phyloP scores from a whole-genome alignment of 768 basidiomycete genomes.

The Kwoniella bestiolae region DNA sequence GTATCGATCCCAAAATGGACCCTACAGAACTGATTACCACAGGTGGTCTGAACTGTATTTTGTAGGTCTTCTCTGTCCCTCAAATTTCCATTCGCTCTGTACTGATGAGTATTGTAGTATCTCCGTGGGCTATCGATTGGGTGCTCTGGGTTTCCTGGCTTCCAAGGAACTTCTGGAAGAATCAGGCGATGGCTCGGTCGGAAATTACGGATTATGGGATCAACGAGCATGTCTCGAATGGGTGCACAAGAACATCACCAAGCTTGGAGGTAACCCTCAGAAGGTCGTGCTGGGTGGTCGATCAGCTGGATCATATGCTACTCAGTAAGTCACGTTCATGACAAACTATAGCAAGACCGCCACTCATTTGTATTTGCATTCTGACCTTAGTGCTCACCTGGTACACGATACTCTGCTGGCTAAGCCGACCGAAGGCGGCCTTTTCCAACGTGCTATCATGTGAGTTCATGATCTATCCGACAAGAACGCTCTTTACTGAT shows the following conservation, averaged over 20 bases:
- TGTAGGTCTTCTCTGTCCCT: conserved; percentile 13
- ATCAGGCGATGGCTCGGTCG: conserved; percentile 24
- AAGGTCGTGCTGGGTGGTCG: conserved; percentile 23
- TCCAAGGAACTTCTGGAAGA: conserved; percentile 22
- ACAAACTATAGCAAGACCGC: background rate
- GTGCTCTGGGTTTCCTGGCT: conserved; percentile 24
- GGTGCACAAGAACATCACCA: conserved; percentile 14
- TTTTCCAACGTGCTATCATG: conserved; percentile 18
- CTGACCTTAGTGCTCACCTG: conserved; percentile 6
- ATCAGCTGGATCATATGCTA: conserved; percentile 23
- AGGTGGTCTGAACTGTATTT: conserved; percentile 21
- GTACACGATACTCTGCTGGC: conserved; percentile 9
- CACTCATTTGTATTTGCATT: background rate
- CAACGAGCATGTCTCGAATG: conserved; percentile 29
- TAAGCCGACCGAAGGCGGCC: conserved; percentile 5
- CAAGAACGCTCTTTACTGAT: background rate
- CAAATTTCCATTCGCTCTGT: no score
- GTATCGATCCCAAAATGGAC: conserved; percentile 25
- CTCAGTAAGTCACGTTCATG: conserved; percentile 3
- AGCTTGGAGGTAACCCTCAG: conserved; percentile 24
- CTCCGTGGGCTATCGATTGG: conserved; percentile 20
- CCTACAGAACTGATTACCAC: conserved; percentile 17
- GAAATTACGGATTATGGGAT: conserved; percentile 28
- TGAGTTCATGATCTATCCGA: background rate
- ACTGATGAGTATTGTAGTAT: background rate